These are phyloP conservation scores for Penicillium sclerotiorum DNA, from an alignment of 2,329 filamentous ascomycete genomes.

Conservation along the genomic window DNA sequence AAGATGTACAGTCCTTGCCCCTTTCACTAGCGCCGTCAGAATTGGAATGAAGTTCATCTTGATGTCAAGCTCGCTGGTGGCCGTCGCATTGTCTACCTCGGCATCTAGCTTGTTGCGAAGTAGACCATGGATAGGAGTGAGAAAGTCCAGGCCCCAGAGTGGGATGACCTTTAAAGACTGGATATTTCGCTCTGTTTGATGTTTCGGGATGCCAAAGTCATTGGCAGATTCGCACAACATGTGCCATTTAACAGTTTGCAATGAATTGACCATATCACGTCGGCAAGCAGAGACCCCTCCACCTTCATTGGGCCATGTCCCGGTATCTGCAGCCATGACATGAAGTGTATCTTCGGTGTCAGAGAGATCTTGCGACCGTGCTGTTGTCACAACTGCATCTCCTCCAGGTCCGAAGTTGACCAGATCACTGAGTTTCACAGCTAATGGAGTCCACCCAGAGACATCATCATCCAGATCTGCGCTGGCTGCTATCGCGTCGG, in stretches of 20 bases:
- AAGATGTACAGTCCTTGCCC: constrained; percentile 51
- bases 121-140: constrained; percentile 57
- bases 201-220: constrained; percentile 58
- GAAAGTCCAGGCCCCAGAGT: constrained; percentile 58
- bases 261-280: constrained; percentile 58
- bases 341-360: constrained; percentile 54
- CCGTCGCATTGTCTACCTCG: constrained; percentile 53
- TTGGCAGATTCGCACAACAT: constrained; percentile 59
- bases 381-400: constrained; percentile 56
- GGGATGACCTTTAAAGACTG: constrained; percentile 58
- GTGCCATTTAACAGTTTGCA: constrained; percentile 57
- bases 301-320: constrained; percentile 57
- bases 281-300: constrained; percentile 60
- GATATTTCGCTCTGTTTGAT: constrained; percentile 59
- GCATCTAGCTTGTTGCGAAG: constrained; percentile 57
- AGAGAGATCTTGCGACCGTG: constrained; percentile 51
- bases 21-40: constrained; percentile 53
- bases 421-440: constrained; percentile 55
- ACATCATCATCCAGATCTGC: constrained; percentile 56
- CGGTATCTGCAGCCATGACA: constrained; percentile 56
- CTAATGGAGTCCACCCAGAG: constrained; percentile 56
- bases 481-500: constrained; percentile 55
- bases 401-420: constrained; percentile 58
- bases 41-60: constrained; percentile 58
- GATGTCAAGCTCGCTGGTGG: constrained; percentile 51